phyloP scores from a whole-genome alignment of 192 early-diverging fungal genomes.

The Linnemannia zychae region DNA sequence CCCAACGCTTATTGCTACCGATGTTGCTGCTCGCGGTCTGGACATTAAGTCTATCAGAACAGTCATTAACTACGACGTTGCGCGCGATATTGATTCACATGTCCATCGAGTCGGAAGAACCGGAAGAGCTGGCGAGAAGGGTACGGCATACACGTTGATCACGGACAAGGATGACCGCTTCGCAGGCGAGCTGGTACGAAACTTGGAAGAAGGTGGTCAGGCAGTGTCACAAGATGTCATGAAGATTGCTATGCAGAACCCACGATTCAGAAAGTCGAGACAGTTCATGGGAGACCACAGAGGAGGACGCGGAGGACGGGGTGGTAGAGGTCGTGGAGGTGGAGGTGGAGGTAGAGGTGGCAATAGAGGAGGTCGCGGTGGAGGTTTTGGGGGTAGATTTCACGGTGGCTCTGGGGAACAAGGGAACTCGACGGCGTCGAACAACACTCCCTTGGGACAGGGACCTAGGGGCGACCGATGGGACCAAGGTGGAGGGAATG shows the following conservation, averaged over 20 bases:
- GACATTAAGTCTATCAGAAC: conserved; percentile 83
- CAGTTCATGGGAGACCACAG: conserved; percentile 48
- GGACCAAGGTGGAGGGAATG: background rate
- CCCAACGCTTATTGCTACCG: conserved; percentile 74
- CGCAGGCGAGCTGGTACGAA: conserved; percentile 73
- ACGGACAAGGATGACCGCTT: conserved; percentile 75
- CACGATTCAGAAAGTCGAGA: conserved; percentile 69
- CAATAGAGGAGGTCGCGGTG: conserved; percentile 41
- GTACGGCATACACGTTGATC: conserved; percentile 73
- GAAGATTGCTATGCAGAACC: conserved; percentile 70
- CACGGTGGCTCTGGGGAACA: conserved; percentile 13
- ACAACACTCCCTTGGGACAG: conserved; percentile 36
- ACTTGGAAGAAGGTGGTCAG: conserved; percentile 69
- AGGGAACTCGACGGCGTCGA: conserved; percentile 23
- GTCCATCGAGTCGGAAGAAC: conserved; percentile 84
- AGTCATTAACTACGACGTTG: conserved; percentile 87
- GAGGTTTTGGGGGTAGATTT: conserved; percentile 51
- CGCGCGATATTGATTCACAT: conserved; percentile 88
- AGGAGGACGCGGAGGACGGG: conserved; percentile 59
- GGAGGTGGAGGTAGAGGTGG: conserved; percentile 62
- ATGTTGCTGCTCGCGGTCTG: conserved; percentile 83
- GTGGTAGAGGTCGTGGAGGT: conserved; percentile 61
- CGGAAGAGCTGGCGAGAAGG: conserved; percentile 79
- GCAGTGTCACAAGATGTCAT: conserved; percentile 58
- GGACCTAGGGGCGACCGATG: conserved; percentile 13